Base-by-base conservation (phyloP, 1,284 basidiomycete genomes). In the Moesziomyces globuligerus region DNA sequence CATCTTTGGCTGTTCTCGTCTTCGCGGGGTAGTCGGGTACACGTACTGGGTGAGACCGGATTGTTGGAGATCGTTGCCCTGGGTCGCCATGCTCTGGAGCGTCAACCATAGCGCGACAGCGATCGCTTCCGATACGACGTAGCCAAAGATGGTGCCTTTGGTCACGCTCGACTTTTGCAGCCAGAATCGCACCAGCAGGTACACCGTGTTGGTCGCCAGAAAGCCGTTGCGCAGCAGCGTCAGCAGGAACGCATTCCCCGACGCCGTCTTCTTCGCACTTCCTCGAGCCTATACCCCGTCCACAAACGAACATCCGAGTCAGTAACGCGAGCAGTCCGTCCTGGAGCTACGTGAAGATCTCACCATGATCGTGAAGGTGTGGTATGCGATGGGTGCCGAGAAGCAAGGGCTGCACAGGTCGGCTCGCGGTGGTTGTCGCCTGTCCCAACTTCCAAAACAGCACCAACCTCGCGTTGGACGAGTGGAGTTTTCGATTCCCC, bases 1-100 rank as follows among this genome's bases (percentile, higher is more conserved):
- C n/a, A n/a, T n/a, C n/a, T n/a, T n/a, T n/a, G n/a, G n/a, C n/a
- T n/a, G n/a, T n/a, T n/a, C n/a, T n/a, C n/a, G n/a, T n/a, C n/a
- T n/a, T n/a, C n/a, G n/a, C n/a, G n/a, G n/a, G n/a, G n/a, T n/a
- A n/a, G n/a, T n/a, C n/a, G n/a, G n/a, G n/a, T n/a, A n/a, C n/a
- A 69, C 79, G 37, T 64, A 81, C 73, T 77, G 66, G 6, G 82
- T 81, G n/a, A 83, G 67, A 3, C 83, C 83, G 26, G 42, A 59
- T 55, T 67, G 77, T 43, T 65, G 53, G 3, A 83, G 64, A 53
- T 83, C 79, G 36, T 80, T 77, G 13, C 82, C 82, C 15, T 66
- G 46, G 6, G 46, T 46, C 1, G 80, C 81, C 82, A 83, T 83
- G n/a, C 52, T 51, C 44, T 72, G 48, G 23, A 83, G 59, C 52